Evolutionary conservation across 2,329 filamentous ascomycete genomes (phyloP).

Genomic region (Spiromastix sp.): DNA sequence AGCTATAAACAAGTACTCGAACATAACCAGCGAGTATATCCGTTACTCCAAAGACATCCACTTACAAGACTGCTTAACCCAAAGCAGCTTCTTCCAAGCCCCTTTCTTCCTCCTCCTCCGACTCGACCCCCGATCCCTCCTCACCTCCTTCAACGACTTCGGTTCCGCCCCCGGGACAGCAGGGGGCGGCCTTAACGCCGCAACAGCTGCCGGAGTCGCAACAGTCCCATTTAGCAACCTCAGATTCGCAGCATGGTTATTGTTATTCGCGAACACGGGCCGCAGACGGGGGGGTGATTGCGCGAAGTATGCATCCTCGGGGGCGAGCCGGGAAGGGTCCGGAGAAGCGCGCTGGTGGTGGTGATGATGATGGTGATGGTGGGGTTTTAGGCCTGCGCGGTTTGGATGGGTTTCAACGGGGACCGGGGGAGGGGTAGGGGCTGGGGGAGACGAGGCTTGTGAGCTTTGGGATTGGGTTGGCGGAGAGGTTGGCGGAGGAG

Average conservation of each 20-base stretch:
- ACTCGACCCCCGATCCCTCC: constrained; percentile 48
- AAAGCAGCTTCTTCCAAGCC: constrained; percentile 90
- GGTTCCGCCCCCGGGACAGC: constrained; percentile 27
- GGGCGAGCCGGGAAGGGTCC: constrained; percentile 62
- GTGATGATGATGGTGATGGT: too few species aligned
- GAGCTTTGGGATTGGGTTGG: not conserved
- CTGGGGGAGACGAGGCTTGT: constrained; percentile 22
- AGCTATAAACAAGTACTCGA: too few species aligned
- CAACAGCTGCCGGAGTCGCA: constrained; percentile 29
- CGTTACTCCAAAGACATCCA: too few species aligned
- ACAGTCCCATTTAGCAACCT: constrained; percentile 28
- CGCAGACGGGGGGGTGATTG: constrained; percentile 49
- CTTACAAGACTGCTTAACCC: constrained; percentile 92
- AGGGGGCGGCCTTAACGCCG: constrained; percentile 32
- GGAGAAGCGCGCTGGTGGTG: constrained; percentile 28
- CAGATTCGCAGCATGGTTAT: constrained; percentile 27
- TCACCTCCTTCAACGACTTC: constrained; percentile 29
- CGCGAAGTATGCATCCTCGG: constrained; percentile 69
- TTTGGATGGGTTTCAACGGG: constrained; percentile 38
- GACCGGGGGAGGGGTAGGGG: constrained; percentile 32
- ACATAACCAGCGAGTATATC: too few species aligned
- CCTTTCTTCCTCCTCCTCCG: constrained; percentile 59
- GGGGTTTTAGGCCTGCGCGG: constrained; percentile 26
- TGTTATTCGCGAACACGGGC: constrained; percentile 14
- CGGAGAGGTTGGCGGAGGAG: constrained; percentile 1